phyloP scores from a whole-genome alignment of 1,284 basidiomycete species.

The Marasmius fiardii region DNA sequence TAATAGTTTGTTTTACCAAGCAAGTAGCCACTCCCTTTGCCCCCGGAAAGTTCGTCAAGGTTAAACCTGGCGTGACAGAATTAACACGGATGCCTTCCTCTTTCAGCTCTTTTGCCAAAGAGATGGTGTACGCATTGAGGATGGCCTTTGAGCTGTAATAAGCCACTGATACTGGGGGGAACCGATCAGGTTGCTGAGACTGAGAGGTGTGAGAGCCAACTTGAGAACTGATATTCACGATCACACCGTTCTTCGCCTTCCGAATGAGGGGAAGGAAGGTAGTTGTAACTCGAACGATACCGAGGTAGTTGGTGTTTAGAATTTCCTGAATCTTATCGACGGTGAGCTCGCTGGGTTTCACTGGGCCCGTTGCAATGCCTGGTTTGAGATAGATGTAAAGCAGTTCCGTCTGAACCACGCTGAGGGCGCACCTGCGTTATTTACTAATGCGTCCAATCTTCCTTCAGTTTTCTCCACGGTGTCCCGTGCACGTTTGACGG shows the following conservation, averaged over 20 bases:
- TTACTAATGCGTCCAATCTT: conserved; percentile 43
- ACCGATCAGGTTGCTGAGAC: conserved; percentile 38
- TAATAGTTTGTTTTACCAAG: too few relatives aligned
- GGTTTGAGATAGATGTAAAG: background rate
- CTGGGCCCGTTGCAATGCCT: conserved; percentile 26
- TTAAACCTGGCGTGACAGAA: conserved; percentile 37
- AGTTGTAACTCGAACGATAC: conserved; percentile 33
- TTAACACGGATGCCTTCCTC: conserved; percentile 29
- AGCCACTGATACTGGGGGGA: conserved; percentile 43
- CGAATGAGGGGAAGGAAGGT: conserved; percentile 33
- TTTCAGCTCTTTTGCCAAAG: conserved; percentile 15
- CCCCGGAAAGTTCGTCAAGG: conserved; percentile 32
- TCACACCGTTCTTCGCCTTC: conserved; percentile 17
- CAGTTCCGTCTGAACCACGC: too few relatives aligned
- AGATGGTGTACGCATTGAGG: conserved; percentile 15
- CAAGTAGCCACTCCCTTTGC: conserved; percentile 36
- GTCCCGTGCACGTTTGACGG: conserved; percentile 30
- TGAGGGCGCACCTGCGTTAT: conserved; percentile 38
- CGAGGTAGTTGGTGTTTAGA: conserved; percentile 37
- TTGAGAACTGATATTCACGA: conserved; percentile 18
- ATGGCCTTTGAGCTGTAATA: conserved; percentile 18
- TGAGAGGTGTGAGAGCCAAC: conserved; percentile 20
- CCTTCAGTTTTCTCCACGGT: conserved; percentile 38
- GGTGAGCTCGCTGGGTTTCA: conserved; percentile 30
- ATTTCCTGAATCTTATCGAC: conserved; percentile 29